Evolutionary conservation across 2,329 filamentous ascomycete genomes (phyloP), one percentile per base, ranked within the genome.

Genomic region (Fusarium camptoceras): DNA sequence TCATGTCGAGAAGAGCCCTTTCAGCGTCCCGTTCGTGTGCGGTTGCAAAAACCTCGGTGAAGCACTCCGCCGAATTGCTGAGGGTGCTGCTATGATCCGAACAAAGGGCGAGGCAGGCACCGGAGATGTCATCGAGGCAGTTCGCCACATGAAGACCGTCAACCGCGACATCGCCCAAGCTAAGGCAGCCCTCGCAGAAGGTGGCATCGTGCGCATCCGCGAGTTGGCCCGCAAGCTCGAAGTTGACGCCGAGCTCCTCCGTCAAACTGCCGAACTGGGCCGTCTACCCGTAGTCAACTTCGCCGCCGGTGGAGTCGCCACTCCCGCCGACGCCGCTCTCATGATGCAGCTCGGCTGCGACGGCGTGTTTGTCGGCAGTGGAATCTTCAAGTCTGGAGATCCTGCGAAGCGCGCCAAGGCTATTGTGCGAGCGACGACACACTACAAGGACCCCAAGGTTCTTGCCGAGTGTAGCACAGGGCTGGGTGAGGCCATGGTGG

Each of bases 271-370:
- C 2, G 89, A 94, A 84, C 86, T 97, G 70, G 94, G 94, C 44
- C 87, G 96, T 53, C 85, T 99, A 57, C 96, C 96, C 4, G 95
- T 98, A 1, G 96, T 99, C 71, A 98, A 98, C 86, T 98, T 99
- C 75, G 96, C 96, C 1, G 96, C 96, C 6, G 96, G 96, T n/a
- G 96, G 96, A 61, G 92, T 99, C n/a, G 96, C 96, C n/a, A 99
- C 96, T 2, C 96, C 96, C 0, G 96, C 96, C 0, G 96, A 99
- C 81, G 96, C 96, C 1, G 96, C 96, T 4, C 85, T 99, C 64
- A 83, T 99, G 95, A 99, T 99, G 96, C 95, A 98, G 86, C 85
- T 99, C 70, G 96, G 96, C 65, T 98, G 96, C 78, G 96, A 99
- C 78, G 96, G 96, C 62, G 96, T 99, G 37, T 99, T 99, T 78